A percentile compares a stretch with the other conserved stretches of the same genome.
Conservation (phyloP, 1,284 basidiomycete genomes). For the Trametes pubescens region DNA sequence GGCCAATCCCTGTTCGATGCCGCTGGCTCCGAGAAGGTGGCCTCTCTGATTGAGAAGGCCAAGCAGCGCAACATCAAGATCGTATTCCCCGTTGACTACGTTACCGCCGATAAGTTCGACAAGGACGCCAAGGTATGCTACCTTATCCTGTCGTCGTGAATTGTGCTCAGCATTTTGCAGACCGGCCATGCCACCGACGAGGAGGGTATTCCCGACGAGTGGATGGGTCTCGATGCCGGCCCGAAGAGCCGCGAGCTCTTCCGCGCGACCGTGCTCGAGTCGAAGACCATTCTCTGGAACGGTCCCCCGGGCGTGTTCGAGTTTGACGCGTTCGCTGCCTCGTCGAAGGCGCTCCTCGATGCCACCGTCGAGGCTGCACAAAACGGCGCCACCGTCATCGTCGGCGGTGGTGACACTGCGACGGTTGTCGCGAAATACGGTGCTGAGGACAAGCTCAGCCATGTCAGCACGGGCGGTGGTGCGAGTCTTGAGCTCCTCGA, state of each 20-base stretch:
- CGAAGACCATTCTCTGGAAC: conserved; percentile 99
- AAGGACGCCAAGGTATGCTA: conserved; percentile 89
- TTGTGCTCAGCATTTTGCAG: conserved; percentile 45
- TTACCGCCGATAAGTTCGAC: conserved; percentile 95
- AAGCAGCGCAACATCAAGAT: conserved; percentile 94
- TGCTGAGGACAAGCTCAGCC: conserved; percentile 90
- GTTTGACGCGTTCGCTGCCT: conserved; percentile 90
- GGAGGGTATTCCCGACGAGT: conserved; percentile 91
- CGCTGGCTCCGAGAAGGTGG: conserved; percentile 90
- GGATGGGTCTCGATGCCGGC: conserved; percentile 95
- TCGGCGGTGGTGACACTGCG: conserved; percentile 94
- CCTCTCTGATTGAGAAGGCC: conserved; percentile 89
- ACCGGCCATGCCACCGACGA: conserved; percentile 80
- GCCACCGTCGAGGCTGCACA: conserved; percentile 89
- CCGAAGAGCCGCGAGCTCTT: conserved; percentile 85
- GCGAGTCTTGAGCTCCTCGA: conserved; percentile 96
- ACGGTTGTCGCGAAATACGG: conserved; percentile 87
- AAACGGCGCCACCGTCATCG: conserved; percentile 91
- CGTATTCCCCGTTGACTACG: conserved; percentile 95
- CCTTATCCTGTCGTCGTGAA: conserved; percentile 27
- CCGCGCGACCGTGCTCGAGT: conserved; percentile 80
- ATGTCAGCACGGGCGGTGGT: conserved; percentile 97
- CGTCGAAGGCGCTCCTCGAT: conserved; percentile 87
- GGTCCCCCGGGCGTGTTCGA: conserved; percentile 98
- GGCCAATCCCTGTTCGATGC: conserved; percentile 96